A percentile compares a stretch with the other conserved stretches of the same genome.
phyloP scores from a whole-genome alignment of 805 yeast genomes.

The Kodamaea fukazawae region DNA sequence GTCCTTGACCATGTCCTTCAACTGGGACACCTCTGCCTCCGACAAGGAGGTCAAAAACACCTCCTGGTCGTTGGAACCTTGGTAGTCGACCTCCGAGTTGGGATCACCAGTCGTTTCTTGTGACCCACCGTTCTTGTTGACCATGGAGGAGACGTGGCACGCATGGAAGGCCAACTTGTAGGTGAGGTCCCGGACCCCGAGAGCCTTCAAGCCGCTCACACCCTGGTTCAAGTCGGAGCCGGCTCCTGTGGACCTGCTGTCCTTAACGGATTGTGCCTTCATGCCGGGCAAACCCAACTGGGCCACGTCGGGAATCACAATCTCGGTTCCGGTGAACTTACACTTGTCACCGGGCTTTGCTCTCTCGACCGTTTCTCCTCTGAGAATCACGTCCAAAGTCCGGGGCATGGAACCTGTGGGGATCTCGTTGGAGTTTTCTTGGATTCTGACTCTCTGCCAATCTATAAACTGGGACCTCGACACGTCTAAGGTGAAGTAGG shows the following conservation, averaged over 20 bases:
- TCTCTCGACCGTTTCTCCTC: constrained; percentile 93
- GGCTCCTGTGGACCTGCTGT: constrained; percentile 49
- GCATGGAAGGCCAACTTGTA: constrained; percentile 90
- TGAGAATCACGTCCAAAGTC: constrained; percentile 83
- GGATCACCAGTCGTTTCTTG: constrained; percentile 16
- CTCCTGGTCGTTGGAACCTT: constrained; percentile 73
- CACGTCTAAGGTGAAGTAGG: constrained; percentile 80
- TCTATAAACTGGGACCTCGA: constrained; percentile 84
- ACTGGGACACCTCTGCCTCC: constrained; percentile 77
- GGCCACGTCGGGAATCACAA: constrained; percentile 90
- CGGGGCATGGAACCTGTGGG: constrained; percentile 99
- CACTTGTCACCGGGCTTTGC: constrained; percentile 98
- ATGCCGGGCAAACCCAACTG: constrained; percentile 95
- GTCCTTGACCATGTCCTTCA: constrained; percentile 87
- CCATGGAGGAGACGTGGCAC: constrained; percentile 76
- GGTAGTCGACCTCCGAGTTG: constrained; percentile 23
- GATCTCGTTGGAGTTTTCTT: constrained; percentile 93
- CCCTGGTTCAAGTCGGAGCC: constrained; percentile 79
- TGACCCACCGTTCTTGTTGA: constrained; percentile 27
- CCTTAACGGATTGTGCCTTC: constrained; percentile 78
- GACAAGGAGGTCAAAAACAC: constrained; percentile 73
- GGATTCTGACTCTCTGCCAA: constrained; percentile 95
- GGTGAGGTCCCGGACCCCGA: constrained; percentile 94
- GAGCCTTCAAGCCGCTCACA: constrained; percentile 79
- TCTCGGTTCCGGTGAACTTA: constrained; percentile 89